Percentiles rank a stretch among this genome's conserved stretches.
These are phyloP conservation scores for Ustilaginoidea virens DNA, from an alignment of 2,329 filamentous ascomycete species.

Conservation along the genomic window DNA sequence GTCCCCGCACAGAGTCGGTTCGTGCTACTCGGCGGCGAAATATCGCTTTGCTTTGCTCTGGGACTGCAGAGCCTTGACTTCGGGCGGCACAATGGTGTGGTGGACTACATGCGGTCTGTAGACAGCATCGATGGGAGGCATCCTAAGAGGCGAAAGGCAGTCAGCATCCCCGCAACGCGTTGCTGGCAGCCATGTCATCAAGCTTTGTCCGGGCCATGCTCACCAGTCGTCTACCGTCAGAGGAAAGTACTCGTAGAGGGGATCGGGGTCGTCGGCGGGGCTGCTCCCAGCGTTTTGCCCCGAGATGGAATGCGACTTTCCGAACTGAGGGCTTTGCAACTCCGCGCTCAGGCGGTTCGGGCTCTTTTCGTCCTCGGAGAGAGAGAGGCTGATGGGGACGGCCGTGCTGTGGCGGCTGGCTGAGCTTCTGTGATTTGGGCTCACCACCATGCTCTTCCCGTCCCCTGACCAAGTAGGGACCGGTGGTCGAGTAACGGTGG, in stretches of 20 bases:
- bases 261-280: slow-evolving; percentile 61
- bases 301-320: slow-evolving; percentile 20
- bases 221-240: slow-evolving; percentile 79
- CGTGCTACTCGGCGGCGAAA: slow-evolving; percentile 45
- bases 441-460: slow-evolving; percentile 10
- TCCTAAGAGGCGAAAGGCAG: slow-evolving; percentile 29
- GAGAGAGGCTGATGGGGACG: slow-evolving; percentile 34
- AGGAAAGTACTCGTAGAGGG: slow-evolving; percentile 90
- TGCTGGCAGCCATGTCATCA: no score
- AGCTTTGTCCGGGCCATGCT: slow-evolving; percentile 6
- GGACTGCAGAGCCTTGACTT: slow-evolving; percentile 53
- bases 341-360: slow-evolving; percentile 35
- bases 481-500: slow-evolving; percentile 33
- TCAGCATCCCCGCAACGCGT: no score
- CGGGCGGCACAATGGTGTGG: slow-evolving; percentile 58
- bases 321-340: slow-evolving; percentile 32
- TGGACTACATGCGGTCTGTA: slow-evolving; percentile 90
- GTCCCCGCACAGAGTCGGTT: neutral
- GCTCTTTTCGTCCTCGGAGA: slow-evolving; percentile 46
- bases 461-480: slow-evolving; percentile 35
- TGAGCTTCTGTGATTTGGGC: slow-evolving; percentile 10
- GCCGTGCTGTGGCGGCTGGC: slow-evolving; percentile 14
- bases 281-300: slow-evolving; percentile 34
- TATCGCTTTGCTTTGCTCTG: slow-evolving; percentile 55
- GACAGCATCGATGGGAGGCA: slow-evolving; percentile 77